phyloP scores from a whole-genome alignment of 2,329 filamentous ascomycete species.

The Dactylellina haptotyla region DNA sequence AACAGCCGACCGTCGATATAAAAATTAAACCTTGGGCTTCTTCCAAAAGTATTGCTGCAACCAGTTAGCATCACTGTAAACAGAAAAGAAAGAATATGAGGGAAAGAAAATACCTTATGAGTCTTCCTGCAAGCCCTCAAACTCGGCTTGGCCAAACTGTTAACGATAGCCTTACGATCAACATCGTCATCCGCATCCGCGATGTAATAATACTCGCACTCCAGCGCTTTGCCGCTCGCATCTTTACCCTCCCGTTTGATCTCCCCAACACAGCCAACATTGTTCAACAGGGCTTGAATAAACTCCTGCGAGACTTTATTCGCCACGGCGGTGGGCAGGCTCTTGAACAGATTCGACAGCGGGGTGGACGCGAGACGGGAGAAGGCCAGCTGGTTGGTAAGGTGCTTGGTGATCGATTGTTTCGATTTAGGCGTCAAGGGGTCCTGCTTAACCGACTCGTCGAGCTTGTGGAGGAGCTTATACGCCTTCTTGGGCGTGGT shows the following conservation, averaged over 20 bases:
- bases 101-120: conserved; percentile 78
- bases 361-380: conserved; percentile 92
- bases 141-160: conserved; percentile 87
- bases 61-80: conserved; percentile 9
- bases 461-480: conserved; percentile 41
- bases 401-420: conserved; percentile 77
- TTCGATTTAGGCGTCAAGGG: conserved; percentile 61
- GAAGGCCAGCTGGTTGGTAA: conserved; percentile 94
- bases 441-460: conserved; percentile 61
- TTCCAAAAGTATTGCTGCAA: conserved; percentile 77
- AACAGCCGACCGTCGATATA: neutral
- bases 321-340: conserved; percentile 71
- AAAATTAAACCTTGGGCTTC: conserved; percentile 65
- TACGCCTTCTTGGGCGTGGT: conserved; percentile 27
- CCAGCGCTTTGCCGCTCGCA: conserved; percentile 88
- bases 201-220: conserved; percentile 97
- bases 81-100: conserved; percentile 20
- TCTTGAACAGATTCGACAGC: conserved; percentile 85
- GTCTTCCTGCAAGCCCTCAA: conserved; percentile 90
- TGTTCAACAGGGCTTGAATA: conserved; percentile 77
- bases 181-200: conserved; percentile 85
- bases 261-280: conserved; percentile 82
- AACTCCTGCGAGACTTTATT: conserved; percentile 72
- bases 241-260: conserved; percentile 93
- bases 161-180: conserved; percentile 81